phyloP scores from a whole-genome alignment of 2,329 filamentous ascomycete genomes.

The Alternaria sp. region DNA sequence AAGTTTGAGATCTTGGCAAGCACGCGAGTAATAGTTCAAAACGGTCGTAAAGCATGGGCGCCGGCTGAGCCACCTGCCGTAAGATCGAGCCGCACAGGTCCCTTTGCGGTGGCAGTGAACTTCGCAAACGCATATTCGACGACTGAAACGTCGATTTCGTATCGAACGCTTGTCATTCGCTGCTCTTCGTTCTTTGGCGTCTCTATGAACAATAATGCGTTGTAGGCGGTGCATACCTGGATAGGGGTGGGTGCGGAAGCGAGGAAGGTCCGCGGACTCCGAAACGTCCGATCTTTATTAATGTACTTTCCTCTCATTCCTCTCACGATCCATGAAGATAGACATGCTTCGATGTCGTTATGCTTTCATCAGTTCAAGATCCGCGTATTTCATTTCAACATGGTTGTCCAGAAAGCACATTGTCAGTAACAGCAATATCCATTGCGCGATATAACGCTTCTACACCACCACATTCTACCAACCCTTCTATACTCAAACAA shows the following conservation, averaged over 20 bases:
- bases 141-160: no score
- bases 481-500: constrained; percentile 40
- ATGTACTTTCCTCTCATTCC: no score
- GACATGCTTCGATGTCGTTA: background rate
- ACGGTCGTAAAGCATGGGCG: background rate
- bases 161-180: background rate
- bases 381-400: background rate
- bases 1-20: background rate
- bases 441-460: background rate
- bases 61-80: background rate
- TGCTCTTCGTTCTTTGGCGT: background rate
- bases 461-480: background rate
- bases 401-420: background rate
- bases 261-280: background rate
- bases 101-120: background rate
- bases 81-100: background rate
- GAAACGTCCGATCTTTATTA: background rate
- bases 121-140: background rate
- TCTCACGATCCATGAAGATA: no score
- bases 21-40: background rate
- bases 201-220: background rate
- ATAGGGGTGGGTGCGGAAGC: background rate
- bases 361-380: background rate
- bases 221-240: background rate
- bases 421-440: background rate